Evolutionary conservation across 805 yeast genomes (phyloP), one percentile per base, ranked within the genome.

Genomic region (Wickerhamomyces mucosus): DNA sequence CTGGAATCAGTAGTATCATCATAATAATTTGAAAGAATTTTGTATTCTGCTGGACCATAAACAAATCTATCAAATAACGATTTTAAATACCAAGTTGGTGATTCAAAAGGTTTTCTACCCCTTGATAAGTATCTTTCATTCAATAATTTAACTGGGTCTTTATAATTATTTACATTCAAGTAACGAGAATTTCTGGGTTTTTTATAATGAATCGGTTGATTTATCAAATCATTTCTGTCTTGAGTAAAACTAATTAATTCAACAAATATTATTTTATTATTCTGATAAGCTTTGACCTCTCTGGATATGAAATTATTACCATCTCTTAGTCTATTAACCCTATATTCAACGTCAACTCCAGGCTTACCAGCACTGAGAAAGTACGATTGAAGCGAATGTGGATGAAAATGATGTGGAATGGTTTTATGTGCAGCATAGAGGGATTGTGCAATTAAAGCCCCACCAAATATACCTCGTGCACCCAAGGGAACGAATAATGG

Each of bases 391-490:
- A 75, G 55, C 9, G 83, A 69, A 21, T 69, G 64, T 1, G 86
- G 85, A 18, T 56, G 57, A 53, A 68, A 69, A 15, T 51, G 43
- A 3, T 41, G 48, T n/a, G 65, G 63, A 6, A 72, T 60, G 7
- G 74, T 67, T 29, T 65, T 60, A 21, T 76, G 56, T 3, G 79
- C 75, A 6, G 82, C 83, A 36, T 68, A 50, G 4, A 78, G 52
- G 3, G 84, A 59, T 43, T 78, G 86, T 0, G 82, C 81, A 13
- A 75, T 72, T 26, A 73, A 56, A 14, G 76, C 72, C 8, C 88
- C 86, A 3, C 86, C 86, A 55, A 77, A 78, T 1, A 78, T 71
- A 2, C 83, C 84, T 27, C 78, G 56, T 3, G 81, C 78, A 0
- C 72, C 67, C 6, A 57, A 59, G 3, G 75, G 75, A 4, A 69